Base-by-base conservation (phyloP, 2,329 filamentous ascomycete species). In the Cercospora canescens region DNA sequence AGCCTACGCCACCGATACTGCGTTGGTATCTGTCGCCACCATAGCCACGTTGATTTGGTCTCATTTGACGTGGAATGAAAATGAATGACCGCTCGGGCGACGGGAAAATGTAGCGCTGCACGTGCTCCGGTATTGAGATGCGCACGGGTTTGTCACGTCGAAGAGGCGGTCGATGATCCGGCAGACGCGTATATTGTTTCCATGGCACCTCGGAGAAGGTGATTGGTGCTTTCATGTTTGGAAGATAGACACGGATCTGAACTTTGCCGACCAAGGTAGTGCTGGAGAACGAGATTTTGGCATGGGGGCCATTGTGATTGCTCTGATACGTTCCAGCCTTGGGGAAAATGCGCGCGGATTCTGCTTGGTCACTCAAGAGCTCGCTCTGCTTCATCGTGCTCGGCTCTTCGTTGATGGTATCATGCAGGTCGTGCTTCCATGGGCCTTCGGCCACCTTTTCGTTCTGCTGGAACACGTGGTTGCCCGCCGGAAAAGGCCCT, bases 101-200 rank as follows among this genome's bases (percentile, higher is more conserved):
- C 6, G 95, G 95, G 79, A 95, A 97, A 67, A 97, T 94, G 79
- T 97, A 97, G 69, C 91, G 88, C 37, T 93, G 91, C 12, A 88
- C 83, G 69, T 91, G 86, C 30, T 91, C 86, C 1, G 95, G 94
- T 48, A 99, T 84, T 8, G 93, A 97, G 71, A 99, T 92, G 59
- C 95, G 90, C 45, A 98, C 95, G 7, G 95, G 95, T 78, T 98
- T 99, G 81, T 99, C 95, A 73, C 95, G 90, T 69, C 95, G 91
- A 57, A 99, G 86, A 60, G 95, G 95, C 21, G 95, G 95, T 24
- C 95, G 89, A 79, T 98, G 95, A 76, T 98, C 93, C 21, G 95
- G 95, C 57, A 99, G 87, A 73, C 94, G 93, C 45, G 93, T 97
- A 79, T 99, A 94, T 75, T 95, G 91, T 78, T 92, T 95, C 70